Evolutionary conservation across 257 asterid genomes (phyloP).

Genomic region (Solanum dulcamara): DNA sequence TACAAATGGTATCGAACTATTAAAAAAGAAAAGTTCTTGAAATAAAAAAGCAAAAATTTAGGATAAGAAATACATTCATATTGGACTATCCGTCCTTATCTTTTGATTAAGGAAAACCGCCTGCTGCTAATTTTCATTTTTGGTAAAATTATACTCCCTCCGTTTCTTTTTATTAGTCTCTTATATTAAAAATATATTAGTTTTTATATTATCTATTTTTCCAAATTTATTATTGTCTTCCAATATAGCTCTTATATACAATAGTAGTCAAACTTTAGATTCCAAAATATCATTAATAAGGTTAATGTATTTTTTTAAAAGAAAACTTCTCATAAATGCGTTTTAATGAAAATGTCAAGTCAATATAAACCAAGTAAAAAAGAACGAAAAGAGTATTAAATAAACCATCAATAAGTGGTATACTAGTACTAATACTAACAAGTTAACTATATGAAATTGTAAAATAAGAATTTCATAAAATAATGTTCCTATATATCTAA

Average conservation of each 20-base stretch:
- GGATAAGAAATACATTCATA: neutral
- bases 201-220: too few relatives aligned
- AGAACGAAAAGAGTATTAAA: neutral
- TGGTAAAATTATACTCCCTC: too few relatives aligned
- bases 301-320: too few relatives aligned
- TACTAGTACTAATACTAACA: neutral
- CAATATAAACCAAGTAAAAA: neutral
- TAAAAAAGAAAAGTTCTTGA: neutral
- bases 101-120: neutral
- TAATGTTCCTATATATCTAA: neutral
- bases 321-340: neutral
- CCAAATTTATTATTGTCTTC: too few relatives aligned
- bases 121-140: neutral
- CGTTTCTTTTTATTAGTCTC: too few relatives aligned
- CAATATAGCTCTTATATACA: too few relatives aligned
- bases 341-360: neutral
- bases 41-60: neutral
- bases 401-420: neutral
- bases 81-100: neutral
- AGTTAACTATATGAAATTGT: neutral
- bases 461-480: neutral
- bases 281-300: too few relatives aligned
- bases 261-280: too few relatives aligned
- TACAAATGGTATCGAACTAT: neutral
- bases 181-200: too few relatives aligned